These are phyloP conservation scores for Myxozyma mucilagina DNA, from an alignment of 805 yeast species.

Conservation along the genomic window DNA sequence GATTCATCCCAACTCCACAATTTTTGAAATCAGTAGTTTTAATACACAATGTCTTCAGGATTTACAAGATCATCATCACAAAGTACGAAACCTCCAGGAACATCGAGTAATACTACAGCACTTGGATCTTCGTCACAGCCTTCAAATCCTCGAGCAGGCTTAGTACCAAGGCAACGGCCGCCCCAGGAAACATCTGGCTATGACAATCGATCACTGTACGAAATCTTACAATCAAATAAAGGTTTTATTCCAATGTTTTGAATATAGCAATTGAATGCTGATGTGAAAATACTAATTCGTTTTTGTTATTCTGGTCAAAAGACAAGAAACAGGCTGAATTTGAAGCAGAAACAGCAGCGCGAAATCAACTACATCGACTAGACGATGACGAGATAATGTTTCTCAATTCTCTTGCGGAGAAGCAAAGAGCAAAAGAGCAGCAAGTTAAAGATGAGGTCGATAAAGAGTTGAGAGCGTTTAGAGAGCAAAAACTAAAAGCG, in stretches of 20 bases:
- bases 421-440: slow-evolving; percentile 7
- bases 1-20: not conserved
- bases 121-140: not conserved
- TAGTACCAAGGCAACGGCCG: slow-evolving; percentile 1
- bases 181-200: not conserved
- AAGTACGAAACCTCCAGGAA: not conserved
- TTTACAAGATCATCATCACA: not conserved
- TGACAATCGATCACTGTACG: slow-evolving; percentile 25
- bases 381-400: slow-evolving; percentile 27
- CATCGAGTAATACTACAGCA: slow-evolving; percentile 5
- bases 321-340: slow-evolving; percentile 23
- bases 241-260: slow-evolving; percentile 4
- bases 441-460: slow-evolving; percentile 13
- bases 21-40: not conserved
- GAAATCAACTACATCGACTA: slow-evolving; percentile 23
- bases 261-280: not conserved
- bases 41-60: slow-evolving; percentile 16
- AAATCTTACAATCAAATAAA: slow-evolving; percentile 26
- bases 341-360: slow-evolving; percentile 20
- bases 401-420: slow-evolving; percentile 17
- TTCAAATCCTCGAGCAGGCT: slow-evolving; percentile 8
- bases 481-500: slow-evolving; percentile 1
- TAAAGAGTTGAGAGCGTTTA: slow-evolving; percentile 9
- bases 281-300: not conserved
- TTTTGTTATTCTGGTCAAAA: not conserved